Evolutionary conservation across 2,329 filamentous ascomycete species (phyloP).

Genomic region (Pyrenochaeta sp.): DNA sequence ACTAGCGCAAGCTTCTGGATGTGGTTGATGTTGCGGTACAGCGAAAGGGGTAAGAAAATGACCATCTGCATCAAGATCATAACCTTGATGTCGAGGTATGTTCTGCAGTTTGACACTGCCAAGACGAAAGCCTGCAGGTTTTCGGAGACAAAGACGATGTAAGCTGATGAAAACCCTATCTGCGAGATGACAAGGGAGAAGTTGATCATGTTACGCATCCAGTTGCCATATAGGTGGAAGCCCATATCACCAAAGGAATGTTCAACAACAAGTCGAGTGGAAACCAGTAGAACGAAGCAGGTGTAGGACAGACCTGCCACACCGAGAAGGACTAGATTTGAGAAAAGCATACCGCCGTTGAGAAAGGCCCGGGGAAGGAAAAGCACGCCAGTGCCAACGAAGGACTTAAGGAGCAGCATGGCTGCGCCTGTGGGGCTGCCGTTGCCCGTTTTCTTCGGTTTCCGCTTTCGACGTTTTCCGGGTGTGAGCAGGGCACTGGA

Average conservation of each 20-base stretch:
- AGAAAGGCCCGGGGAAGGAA: constrained; percentile 93
- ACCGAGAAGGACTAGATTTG: constrained; percentile 84
- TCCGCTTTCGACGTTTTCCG: constrained; percentile 74
- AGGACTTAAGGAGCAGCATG: constrained; percentile 91
- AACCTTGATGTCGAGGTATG: constrained; percentile 83
- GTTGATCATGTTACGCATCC: constrained; percentile 88
- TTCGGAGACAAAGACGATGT: constrained; percentile 96
- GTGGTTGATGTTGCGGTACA: constrained; percentile 96
- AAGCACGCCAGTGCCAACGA: constrained; percentile 94
- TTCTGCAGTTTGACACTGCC: constrained; percentile 87
- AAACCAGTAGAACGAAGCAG: constrained; percentile 93
- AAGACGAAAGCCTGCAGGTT: constrained; percentile 95
- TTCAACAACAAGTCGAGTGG: constrained; percentile 82
- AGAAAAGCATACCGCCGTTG: constrained; percentile 97
- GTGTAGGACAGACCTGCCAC: constrained; percentile 93
- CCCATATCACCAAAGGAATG: constrained; percentile 99
- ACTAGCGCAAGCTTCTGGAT: constrained; percentile 93
- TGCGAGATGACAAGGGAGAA: constrained; percentile 94
- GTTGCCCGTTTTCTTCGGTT: constrained; percentile 80
- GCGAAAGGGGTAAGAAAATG: constrained; percentile 91
- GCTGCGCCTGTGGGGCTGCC: constrained; percentile 82
- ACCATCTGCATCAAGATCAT: constrained; percentile 95
- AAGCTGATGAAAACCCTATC: constrained; percentile 91
- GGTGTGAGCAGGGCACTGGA: constrained; percentile 80
- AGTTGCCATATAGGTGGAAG: constrained; percentile 86